A percentile compares a stretch with the other conserved stretches of the same genome.
phyloP scores from a whole-genome alignment of 768 basidiomycete species.

The Psilocybe subaeruginosa region DNA sequence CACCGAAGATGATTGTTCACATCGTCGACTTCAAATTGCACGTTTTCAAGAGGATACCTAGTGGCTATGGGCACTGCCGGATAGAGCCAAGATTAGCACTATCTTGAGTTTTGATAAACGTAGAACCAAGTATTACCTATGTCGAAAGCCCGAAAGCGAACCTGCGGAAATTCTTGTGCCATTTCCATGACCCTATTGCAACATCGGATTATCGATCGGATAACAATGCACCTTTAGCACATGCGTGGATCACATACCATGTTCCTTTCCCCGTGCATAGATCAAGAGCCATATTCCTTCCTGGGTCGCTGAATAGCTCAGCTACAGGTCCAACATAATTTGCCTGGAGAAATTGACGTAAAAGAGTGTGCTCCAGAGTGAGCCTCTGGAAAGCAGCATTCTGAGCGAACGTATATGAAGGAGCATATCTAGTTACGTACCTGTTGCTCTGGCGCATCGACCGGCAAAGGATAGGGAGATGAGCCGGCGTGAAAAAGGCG shows the following conservation, averaged over 20 bases:
- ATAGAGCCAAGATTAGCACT: not conserved
- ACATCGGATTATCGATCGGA: constrained; percentile 20
- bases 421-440: constrained; percentile 37
- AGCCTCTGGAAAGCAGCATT: constrained; percentile 45
- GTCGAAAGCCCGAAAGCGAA: constrained; percentile 71
- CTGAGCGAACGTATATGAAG: not conserved
- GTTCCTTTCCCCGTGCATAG: constrained; percentile 76
- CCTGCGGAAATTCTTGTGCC: constrained; percentile 66
- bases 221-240: constrained; percentile 14
- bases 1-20: constrained; percentile 56
- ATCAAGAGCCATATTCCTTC: constrained; percentile 63
- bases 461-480: constrained; percentile 73
- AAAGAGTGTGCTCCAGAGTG: constrained; percentile 49
- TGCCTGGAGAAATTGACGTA: constrained; percentile 53
- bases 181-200: constrained; percentile 71
- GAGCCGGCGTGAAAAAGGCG: constrained; percentile 72
- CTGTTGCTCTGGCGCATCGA: constrained; percentile 69
- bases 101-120: not conserved
- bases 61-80: constrained; percentile 71
- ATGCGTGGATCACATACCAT: constrained; percentile 52
- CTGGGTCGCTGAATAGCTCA: constrained; percentile 45
- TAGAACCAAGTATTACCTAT: constrained; percentile 52
- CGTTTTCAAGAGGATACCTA: constrained; percentile 60
- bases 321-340: constrained; percentile 65
- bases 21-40: constrained; percentile 69